phyloP scores from a whole-genome alignment of 2,329 filamentous ascomycete species.

The Clonostachys solani region DNA sequence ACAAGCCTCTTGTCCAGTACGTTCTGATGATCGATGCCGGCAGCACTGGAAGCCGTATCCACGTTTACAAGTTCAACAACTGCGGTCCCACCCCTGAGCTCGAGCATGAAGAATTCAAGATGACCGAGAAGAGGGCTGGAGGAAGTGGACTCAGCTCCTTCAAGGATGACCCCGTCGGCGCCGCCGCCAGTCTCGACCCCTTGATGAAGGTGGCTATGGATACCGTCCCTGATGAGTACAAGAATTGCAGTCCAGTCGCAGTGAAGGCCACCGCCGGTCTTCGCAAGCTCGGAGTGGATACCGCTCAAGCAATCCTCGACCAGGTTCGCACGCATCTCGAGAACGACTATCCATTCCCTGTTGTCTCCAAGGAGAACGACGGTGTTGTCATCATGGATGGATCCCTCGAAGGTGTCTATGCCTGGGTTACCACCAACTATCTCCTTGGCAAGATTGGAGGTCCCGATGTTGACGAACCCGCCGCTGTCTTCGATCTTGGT shows the following conservation, averaged over 20 bases:
- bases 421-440: constrained; percentile 99
- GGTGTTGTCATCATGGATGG: constrained; percentile 98
- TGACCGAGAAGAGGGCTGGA: constrained; percentile 83
- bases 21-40: constrained; percentile 98
- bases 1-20: constrained; percentile 95
- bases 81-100: constrained; percentile 93
- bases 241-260: constrained; percentile 89
- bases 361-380: constrained; percentile 78
- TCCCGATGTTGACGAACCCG: constrained; percentile 84
- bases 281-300: constrained; percentile 76
- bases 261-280: constrained; percentile 97
- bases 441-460: constrained; percentile 95
- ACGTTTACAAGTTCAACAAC: constrained; percentile 99
- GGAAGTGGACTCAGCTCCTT: constrained; percentile 72
- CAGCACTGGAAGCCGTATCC: constrained; percentile 95
- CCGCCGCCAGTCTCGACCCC: constrained; percentile 83
- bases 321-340: constrained; percentile 83
- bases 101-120: constrained; percentile 87
- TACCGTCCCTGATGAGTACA: constrained; percentile 81
- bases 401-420: constrained; percentile 94
- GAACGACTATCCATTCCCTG: constrained; percentile 88
- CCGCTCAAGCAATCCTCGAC: constrained; percentile 78
- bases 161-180: constrained; percentile 77
- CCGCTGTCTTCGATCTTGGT: constrained; percentile 92
- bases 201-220: constrained; percentile 83